phyloP scores from a whole-genome alignment of 352 stramenopile species.

The Globisporangium ultimum region DNA sequence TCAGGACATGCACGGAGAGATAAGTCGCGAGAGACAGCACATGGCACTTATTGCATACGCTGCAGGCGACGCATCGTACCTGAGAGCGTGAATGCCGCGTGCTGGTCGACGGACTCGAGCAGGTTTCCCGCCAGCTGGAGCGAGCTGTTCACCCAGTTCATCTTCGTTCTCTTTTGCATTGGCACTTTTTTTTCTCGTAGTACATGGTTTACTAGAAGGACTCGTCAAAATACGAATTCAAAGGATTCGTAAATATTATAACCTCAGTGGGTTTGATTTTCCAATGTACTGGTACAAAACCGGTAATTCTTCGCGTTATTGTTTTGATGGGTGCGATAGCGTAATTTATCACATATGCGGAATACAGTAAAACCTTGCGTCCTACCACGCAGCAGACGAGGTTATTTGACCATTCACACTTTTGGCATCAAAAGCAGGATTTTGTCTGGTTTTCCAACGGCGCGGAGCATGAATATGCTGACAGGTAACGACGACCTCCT shows the following conservation, averaged over 20 bases:
- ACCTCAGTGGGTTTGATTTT: no score
- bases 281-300: no score
- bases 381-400: background rate
- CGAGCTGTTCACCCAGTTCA: constrained; percentile 87
- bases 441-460: background rate
- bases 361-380: background rate
- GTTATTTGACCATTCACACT: background rate
- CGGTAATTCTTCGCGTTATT: no score
- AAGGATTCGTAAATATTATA: no score
- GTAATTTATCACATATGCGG: no score
- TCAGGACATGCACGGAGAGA: constrained; percentile 4
- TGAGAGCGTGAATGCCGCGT: constrained; percentile 68
- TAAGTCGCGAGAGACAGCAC: background rate
- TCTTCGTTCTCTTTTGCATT: constrained; percentile 13
- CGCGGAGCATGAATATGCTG: background rate
- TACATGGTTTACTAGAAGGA: no score
- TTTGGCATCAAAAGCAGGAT: background rate
- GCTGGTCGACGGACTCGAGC: constrained; percentile 85
- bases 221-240: no score
- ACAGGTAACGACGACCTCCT: background rate
- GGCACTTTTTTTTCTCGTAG: background rate
- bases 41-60: background rate
- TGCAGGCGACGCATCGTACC: constrained; percentile 9
- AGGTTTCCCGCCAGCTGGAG: constrained; percentile 75
- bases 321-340: no score